Conservation (phyloP, 2,329 filamentous ascomycete species). For the Colletotrichum orbiculare region DNA sequence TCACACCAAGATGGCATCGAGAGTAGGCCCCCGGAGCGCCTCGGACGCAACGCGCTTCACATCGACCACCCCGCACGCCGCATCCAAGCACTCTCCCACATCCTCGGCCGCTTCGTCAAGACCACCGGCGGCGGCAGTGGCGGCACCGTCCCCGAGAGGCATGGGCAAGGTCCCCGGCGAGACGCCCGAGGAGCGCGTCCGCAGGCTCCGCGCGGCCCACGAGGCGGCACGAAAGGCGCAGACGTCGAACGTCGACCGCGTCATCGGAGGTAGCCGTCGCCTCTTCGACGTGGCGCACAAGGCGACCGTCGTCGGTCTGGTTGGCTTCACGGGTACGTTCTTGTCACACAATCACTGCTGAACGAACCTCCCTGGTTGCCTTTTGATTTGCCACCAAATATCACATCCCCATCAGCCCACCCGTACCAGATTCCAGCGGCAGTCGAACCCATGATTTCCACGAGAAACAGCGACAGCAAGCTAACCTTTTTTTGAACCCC, state of each 20-base stretch:
- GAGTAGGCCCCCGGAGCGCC: slow-evolving; percentile 72
- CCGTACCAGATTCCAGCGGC: no score
- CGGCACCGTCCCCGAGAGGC: slow-evolving; percentile 19
- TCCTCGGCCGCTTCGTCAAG: slow-evolving; percentile 41
- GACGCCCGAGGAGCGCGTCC: slow-evolving; percentile 76
- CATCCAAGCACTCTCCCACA: slow-evolving; percentile 65
- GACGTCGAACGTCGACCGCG: slow-evolving; percentile 62
- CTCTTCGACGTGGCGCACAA: slow-evolving; percentile 68
- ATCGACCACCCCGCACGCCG: slow-evolving; percentile 69
- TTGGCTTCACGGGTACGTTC: slow-evolving; percentile 65
- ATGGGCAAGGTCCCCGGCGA: slow-evolving; percentile 52
- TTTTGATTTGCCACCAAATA: no score
- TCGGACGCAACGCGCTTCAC: slow-evolving; percentile 81
- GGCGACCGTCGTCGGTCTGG: slow-evolving; percentile 64
- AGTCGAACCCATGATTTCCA: no score
- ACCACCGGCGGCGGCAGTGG: slow-evolving; percentile 36
- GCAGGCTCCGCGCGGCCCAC: slow-evolving; percentile 74
- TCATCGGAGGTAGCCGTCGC: slow-evolving; percentile 60
- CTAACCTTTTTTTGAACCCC: slow-evolving; percentile 1
- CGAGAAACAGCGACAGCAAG: not conserved
- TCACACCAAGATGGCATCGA: slow-evolving; percentile 50
- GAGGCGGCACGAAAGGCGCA: slow-evolving; percentile 72
- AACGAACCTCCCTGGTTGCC: not conserved
- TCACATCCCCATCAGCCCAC: no score
- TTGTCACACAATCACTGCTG: no score